Evolutionary conservation across 1,284 basidiomycete genomes (phyloP), one percentile per base, ranked within the genome.

Genomic region (Sutorius eximius): DNA sequence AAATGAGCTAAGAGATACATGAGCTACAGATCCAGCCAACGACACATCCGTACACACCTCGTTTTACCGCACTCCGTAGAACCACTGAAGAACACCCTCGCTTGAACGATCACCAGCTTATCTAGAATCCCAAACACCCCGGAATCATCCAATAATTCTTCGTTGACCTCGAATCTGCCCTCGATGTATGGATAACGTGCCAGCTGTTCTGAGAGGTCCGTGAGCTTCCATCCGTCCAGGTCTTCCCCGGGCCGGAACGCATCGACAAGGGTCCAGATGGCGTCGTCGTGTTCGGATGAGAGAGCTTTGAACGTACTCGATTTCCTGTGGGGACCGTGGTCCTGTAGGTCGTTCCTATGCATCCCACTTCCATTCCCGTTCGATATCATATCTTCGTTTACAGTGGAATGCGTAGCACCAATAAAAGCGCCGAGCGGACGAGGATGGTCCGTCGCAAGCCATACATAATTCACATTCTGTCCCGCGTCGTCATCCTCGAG

Each of bases 361-460:
- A 15, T 27, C 11, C 6, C 41, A 1, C 13, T 6, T n/a, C 22
- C n/a, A 20, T 12, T 15, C 5, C n/a, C 41, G 7, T 41, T 44
- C 36, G 5, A 3, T 5, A 29, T 42, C 22, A 12, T 10, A 33
- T 37, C 45, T 15, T 47, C 29, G 43, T 34, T 43, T 20, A 16
- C 45, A 3, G 18, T 44, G 20, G 42, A 36, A 24, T 16, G 33
- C 13, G 22, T 33, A 5, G 18, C 13, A 3, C 42, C 41, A 42
- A 29, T 16, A 27, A 48, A 53, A 34, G 55, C 27, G 46, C 55
- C 8, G 45, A 67, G 54, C 38, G 73, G 66, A 45, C 67, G 65
- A 1, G 77, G 76, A 52, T 77, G 72, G 58, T 82, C 80, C 36
- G 75, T 79, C 0, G 77, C 77, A 29, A 82, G 68, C 79, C 78